phyloP scores from a whole-genome alignment of 805 yeast genomes.

The Maudiozyma pseudohumilis region DNA sequence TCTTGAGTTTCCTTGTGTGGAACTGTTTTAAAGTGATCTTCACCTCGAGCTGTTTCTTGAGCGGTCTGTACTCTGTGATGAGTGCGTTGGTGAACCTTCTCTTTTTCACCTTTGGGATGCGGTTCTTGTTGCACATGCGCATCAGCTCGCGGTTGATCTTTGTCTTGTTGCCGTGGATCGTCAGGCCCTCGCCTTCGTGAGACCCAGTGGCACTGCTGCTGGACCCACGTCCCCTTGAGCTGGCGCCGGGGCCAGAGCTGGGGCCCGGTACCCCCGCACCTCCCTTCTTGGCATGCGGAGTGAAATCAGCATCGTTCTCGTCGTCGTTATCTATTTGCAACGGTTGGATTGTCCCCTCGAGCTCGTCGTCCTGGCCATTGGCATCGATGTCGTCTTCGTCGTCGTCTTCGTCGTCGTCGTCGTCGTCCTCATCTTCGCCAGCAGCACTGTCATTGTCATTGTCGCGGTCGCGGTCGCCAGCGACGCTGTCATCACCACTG shows the following conservation, averaged over 20 bases:
- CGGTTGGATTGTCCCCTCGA: slow-evolving; percentile 3
- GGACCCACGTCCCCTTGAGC: neutral
- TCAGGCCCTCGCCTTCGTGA: slow-evolving; percentile 16
- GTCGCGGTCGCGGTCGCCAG: neutral
- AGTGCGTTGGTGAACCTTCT: slow-evolving; percentile 27
- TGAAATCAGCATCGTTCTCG: slow-evolving; percentile 16
- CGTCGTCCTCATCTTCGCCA: slow-evolving; percentile 4
- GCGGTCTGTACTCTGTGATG: slow-evolving; percentile 19
- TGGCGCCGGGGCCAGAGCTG: too few species aligned
- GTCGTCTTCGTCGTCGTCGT: slow-evolving; percentile 3
- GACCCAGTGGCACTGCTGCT: neutral
- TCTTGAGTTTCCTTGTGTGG: slow-evolving; percentile 25
- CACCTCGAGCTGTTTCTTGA: slow-evolving; percentile 7
- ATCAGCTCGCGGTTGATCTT: slow-evolving; percentile 23
- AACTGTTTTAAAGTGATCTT: slow-evolving; percentile 28
- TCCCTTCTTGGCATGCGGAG: slow-evolving; percentile 11
- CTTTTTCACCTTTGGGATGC: slow-evolving; percentile 22
- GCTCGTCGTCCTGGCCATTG: slow-evolving; percentile 7
- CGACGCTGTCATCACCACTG: neutral
- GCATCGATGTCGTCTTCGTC: slow-evolving; percentile 1
- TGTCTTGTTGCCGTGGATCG: slow-evolving; percentile 19
- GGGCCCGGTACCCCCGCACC: neutral
- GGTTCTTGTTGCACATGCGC: slow-evolving; percentile 24
- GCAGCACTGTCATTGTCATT: neutral
- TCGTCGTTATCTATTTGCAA: slow-evolving; percentile 3